Base-by-base conservation (phyloP, 2,329 filamentous ascomycete species). In the Ambrosiella beaveri region DNA sequence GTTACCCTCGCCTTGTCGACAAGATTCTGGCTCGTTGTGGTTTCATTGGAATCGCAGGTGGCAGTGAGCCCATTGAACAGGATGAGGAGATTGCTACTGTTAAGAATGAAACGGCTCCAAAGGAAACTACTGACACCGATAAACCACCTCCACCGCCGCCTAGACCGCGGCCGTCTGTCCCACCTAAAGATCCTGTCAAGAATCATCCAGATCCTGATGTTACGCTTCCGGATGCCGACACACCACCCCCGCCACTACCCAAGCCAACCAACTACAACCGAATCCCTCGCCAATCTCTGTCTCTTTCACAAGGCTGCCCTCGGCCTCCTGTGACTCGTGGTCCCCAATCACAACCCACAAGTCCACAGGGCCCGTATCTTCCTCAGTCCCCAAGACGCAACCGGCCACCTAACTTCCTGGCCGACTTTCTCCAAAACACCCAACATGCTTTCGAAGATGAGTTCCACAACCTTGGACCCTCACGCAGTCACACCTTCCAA, bases 21-120 rank as follows among this genome's bases (percentile, higher is more conserved):
- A 71, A 76, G 67, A 79, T 80, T 27, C 68, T 80, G 40, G 68
- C 69, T 15, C 70, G 71, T 45, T 80, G 77, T 64, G 76, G 74
- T 15, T 78, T 80, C 59, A 66, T 72, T 2, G 68, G 72, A 44
- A 67, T 77, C 36, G 68, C 68, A 47, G 74, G 72, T 7, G 70
- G 71, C 27, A 67, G 68, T 0, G 69, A 68, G 3, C 65, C 65
- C 1, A 79, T 79, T 53, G 75, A 75, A 63, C 75, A 74, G 63
- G 77, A 79, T 60, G 71, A 75, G 2, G 69, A 69, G 41, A 68
- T 73, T 19, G 61, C 66, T 8, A 19, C 56, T 45, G 50, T 41
- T 27, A 54, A 49, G 15, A 47, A 58, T 17, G 47, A 54, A 17
- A 9, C 7, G 7, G 7, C 37, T 38, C 9, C 15, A 11, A 9